These are phyloP conservation scores for Entamoeba histolytica DNA, from an alignment of 208 protist species.

Conservation along the genomic window DNA sequence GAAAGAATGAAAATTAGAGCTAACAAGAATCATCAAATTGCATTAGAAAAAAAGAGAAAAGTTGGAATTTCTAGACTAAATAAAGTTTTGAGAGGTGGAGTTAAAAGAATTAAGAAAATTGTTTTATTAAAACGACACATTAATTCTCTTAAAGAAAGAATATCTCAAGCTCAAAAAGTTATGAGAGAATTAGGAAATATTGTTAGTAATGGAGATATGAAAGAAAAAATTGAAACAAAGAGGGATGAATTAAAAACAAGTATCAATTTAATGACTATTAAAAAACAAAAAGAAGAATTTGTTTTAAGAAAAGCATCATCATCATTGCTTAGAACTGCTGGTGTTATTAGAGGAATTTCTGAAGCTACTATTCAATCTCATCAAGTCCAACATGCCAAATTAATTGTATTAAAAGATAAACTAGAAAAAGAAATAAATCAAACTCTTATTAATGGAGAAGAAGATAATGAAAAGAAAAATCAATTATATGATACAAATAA, in stretches of 20 bases:
- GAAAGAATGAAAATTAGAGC: background rate
- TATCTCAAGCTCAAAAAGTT: background rate
- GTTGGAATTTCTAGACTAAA: background rate
- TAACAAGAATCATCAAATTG: background rate
- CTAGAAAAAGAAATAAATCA: background rate
- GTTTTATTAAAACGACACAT: background rate
- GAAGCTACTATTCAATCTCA: background rate
- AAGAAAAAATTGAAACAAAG: background rate
- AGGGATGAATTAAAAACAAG: background rate
- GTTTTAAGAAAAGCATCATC: background rate
- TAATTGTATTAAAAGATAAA: background rate
- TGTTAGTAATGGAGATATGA: background rate
- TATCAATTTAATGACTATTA: background rate
- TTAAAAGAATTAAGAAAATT: background rate
- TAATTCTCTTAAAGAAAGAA: background rate
- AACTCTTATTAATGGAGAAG: background rate
- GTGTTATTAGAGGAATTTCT: background rate
- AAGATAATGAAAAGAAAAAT: background rate
- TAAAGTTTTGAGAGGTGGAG: background rate
- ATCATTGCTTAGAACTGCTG: background rate
- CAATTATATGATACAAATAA: background rate
- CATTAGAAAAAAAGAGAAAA: background rate
- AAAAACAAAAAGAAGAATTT: background rate
- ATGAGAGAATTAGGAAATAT: background rate
- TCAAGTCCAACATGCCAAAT: background rate